Evolutionary conservation across 257 asterid species (phyloP).

Genomic region (Solanum bukasovii): DNA sequence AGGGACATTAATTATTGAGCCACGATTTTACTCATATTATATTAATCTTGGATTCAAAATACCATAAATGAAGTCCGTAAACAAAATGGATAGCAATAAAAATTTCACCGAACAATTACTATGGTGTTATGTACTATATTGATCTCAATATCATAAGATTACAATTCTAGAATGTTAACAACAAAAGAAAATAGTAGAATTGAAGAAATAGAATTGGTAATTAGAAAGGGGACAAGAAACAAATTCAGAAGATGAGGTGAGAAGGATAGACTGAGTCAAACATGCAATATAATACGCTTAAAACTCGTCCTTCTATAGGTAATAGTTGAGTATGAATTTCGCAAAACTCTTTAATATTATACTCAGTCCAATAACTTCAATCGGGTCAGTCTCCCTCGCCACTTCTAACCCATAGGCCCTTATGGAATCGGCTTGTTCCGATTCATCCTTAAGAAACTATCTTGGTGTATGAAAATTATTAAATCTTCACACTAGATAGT

Average conservation of each 20-base stretch:
- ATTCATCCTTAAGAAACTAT: background rate
- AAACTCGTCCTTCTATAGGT: background rate
- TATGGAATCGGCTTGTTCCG: background rate
- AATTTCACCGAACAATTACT: background rate
- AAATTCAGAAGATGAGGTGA: background rate
- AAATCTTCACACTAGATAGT: background rate
- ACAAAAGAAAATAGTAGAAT: background rate
- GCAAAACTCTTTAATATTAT: background rate
- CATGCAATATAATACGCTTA: accelerated
- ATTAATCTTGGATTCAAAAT: too few species aligned
- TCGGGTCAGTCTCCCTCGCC: accelerated
- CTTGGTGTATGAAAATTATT: background rate
- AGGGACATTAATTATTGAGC: accelerated
- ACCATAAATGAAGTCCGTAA: background rate
- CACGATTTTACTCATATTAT: too few species aligned
- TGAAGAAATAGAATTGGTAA: background rate
- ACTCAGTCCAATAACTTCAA: background rate
- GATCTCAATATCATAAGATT: background rate
- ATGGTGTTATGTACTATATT: background rate
- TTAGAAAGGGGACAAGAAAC: background rate
- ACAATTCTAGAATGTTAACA: background rate
- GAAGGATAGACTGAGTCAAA: background rate
- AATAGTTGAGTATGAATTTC: accelerated
- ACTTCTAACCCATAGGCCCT: background rate
- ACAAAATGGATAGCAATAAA: background rate